Evolutionary conservation across 805 yeast genomes (phyloP), one percentile per base, ranked within the genome.

Genomic region (Limtongia smithiae): DNA sequence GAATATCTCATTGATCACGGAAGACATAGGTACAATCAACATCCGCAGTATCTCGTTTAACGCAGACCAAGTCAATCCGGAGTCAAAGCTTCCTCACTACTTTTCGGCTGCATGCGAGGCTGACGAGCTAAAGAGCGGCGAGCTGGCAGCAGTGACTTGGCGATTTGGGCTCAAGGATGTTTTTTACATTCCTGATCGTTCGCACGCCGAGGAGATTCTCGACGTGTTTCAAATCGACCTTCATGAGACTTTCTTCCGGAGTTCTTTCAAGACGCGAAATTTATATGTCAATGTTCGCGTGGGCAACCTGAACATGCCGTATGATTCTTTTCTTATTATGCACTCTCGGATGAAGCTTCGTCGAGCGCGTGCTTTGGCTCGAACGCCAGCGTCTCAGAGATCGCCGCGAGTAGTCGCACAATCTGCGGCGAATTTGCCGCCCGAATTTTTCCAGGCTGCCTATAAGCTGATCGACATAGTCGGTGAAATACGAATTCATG

Each of bases 401-500:
- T 21, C 12, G 20, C 32, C 4, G 12, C 31, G 22, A 11, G 9
- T 4, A 31, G 11, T 15, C 3, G 8, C 24, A n/a, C 30, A 30
- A 11, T 38, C 7, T n/a, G 18, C 28, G 18, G 11, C 15, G 12
- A 21, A 24, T 14, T 18, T 22, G 30, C 40, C 27, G 4, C 11
- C 18, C 15, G 44, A 46, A 11, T 24, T 44, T 2, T 48, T 67
- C 9, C 51, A 51, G 34, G 40, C 60, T 11, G 66, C 67, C 14
- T 58, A 65, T 5, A 41, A 53, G 20, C 38, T 67, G 9, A 54
- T 70, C 5, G 59, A 66, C 21, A 63, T 69, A 2, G 64, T 70
- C 24, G 63, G 66, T 27, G 69, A 68, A 27, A 55, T 68, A 20
- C 71, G 69, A 38, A 39, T 71, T 50, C 68, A 68, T 35, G 50